Evolutionary conservation across 169 alveolate genomes (phyloP), one percentile per base, ranked within the genome.

Genomic region (Besnoitia besnoiti): DNA sequence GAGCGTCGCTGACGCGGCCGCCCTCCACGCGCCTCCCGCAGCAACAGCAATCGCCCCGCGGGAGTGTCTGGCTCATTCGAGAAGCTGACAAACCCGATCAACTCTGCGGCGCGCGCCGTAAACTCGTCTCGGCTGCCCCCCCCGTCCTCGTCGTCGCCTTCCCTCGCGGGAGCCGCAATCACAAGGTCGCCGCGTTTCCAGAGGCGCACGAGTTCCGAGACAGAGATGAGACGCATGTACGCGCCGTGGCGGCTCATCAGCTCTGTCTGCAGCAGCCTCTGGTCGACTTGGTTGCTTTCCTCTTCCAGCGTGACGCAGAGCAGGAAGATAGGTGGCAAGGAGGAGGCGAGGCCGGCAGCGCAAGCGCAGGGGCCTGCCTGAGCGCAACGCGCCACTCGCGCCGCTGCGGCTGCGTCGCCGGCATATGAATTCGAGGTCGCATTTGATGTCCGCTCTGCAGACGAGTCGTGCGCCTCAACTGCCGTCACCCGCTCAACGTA

Each of bases 201-300:
- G 67, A 61, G n/a, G 33, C 35, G 42, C 35, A 40, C 30, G 37
- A 87, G 85, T 42, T 59, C 55, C 40, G 47, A 49, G 39, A 61
- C 40, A 27, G 91, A 40, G 35, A 62, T 40, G 35, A 42, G 61
- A 1, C 39, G 73, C 73, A 87, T 21, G 44, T 59, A 76, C 37
- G 33, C 49, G 67, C 91, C 85, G 85, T 39, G 19, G 75, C 33
- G 33, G 24, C 8, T 10, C 91, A 37, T 35, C 44, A 87, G 35
- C 59, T 37, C 73, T n/a, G 27, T 33, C 91, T 87, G 85, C 55
- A 87, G 61, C 61, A 44, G 82, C 61, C 46, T 84, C 91, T 87
- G 91, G 39, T 87, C 91, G 27, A 61, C 75, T n/a, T 33, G 40
- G 85, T 87, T 87, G 10, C 30, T 1, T 44, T 87, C 91, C 50